Percentiles rank a stretch among this genome's conserved stretches.
These are phyloP conservation scores for Calocybe indica DNA, from an alignment of 768 basidiomycete species.

Conservation along the genomic window DNA sequence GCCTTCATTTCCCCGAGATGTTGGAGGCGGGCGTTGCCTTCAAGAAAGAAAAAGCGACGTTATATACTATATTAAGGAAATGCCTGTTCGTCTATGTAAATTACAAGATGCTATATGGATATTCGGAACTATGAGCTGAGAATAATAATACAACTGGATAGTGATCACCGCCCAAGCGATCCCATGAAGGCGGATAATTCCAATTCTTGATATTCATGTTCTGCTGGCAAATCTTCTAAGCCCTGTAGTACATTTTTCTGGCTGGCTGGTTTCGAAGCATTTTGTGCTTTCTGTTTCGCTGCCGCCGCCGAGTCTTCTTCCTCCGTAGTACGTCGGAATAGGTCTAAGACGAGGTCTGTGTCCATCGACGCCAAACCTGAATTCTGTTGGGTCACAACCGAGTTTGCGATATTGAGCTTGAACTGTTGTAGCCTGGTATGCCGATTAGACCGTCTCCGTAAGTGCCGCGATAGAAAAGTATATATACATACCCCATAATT, in stretches of 20 bases:
- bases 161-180: conserved; percentile 54
- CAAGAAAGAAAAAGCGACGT: no score
- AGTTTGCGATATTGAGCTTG: conserved; percentile 96
- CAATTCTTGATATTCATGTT: conserved; percentile 88
- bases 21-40: no score
- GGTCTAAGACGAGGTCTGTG: conserved; percentile 91
- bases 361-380: conserved; percentile 93
- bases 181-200: conserved; percentile 87
- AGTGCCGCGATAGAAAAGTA: neutral
- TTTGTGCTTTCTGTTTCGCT: conserved; percentile 50
- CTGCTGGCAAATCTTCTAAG: conserved; percentile 85
- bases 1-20: no score
- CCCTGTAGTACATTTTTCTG: conserved; percentile 87
- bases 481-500: conserved; percentile 87
- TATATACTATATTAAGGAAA: neutral
- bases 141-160: conserved; percentile 19
- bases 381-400: conserved; percentile 97
- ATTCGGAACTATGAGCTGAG: conserved; percentile 9
- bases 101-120: conserved; percentile 3
- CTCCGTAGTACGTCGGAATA: conserved; percentile 80
- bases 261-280: conserved; percentile 49
- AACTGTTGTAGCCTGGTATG: conserved; percentile 83
- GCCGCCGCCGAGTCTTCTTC: conserved; percentile 58
- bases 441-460: conserved; percentile 3
- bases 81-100: neutral